Conservation (phyloP, 371 early-diverging fungal species). For the Choanephora cucurbitarum region DNA sequence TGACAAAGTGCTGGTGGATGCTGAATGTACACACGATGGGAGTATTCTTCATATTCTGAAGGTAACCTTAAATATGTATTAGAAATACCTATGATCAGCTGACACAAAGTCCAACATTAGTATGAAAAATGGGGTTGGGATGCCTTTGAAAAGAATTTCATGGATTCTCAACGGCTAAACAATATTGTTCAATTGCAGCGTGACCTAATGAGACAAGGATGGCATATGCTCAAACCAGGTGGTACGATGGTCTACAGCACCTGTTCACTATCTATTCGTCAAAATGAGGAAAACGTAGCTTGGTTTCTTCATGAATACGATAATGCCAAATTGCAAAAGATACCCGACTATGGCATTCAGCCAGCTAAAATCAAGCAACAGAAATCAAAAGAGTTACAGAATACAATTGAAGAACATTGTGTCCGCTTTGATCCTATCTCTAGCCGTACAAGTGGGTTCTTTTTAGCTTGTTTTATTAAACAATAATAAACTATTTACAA, state of each 20-base stretch:
- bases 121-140: constrained; percentile 79
- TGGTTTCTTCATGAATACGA: constrained; percentile 64
- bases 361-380: constrained; percentile 51
- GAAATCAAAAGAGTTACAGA: constrained; percentile 49
- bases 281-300: constrained; percentile 82
- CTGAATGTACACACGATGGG: constrained; percentile 97
- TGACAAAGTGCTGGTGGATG: constrained; percentile 92
- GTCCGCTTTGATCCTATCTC: constrained; percentile 68
- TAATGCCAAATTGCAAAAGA: constrained; percentile 55
- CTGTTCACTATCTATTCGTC: constrained; percentile 74
- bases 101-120: constrained; percentile 8
- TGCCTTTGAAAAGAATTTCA: constrained; percentile 66
- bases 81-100: neutral
- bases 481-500: neutral
- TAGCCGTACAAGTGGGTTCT: constrained; percentile 75
- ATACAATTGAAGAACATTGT: constrained; percentile 27
- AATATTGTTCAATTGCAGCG: constrained; percentile 52
- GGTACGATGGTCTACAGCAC: constrained; percentile 90
- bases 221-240: constrained; percentile 62
- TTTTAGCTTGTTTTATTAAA: constrained; percentile 72
- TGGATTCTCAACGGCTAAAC: constrained; percentile 59
- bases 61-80: no score
- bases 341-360: constrained; percentile 38
- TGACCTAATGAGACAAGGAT: constrained; percentile 71
- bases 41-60: constrained; percentile 86